Base-by-base conservation (phyloP, 768 basidiomycete species). In the Cystoderma amianthinum region DNA sequence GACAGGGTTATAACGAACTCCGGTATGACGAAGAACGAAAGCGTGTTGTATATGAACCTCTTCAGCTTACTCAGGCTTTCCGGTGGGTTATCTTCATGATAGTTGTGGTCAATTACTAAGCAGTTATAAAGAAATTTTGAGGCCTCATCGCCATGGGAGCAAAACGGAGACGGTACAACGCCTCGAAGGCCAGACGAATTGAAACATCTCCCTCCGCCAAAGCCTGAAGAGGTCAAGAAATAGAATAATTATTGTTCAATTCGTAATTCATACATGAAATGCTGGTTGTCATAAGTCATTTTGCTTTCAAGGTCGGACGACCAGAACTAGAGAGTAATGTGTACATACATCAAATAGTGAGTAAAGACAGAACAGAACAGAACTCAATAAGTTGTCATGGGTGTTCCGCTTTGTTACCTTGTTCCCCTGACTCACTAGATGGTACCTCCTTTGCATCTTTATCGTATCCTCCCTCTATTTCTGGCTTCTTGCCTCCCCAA, bases 11-110 rank as follows among this genome's bases (percentile, higher is more conserved):
- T 63, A 92, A 91, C 6, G 96, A 99, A 63, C 76, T 98, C 30
- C 86, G 96, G 32, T 99, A 98, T 56, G 94, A 97, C 52, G 96
- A 98, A 65, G 93, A 95, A 66, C 80, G 85, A 54, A 97, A 97
- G 65, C 87, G 94, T 28, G 91, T 97, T 42, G 91, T 96, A 24
- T 96, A 97, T 55, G 96, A 99, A 60, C 96, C 96, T 24, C 72
- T 99, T 36, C 96, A 99, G 59, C 74, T 99, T 44, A 93, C 95
- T 2, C 96, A 99, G 58, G 95, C 96, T 33, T 99, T 95, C 84
- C 81, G 92, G 92, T 93, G 52, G 46, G 71, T 57, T 13, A 35
- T 35, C 19, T 37, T 20, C 9, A 41, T 16, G 24, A 4, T 19
- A 4, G n/a, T 37, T 7, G 4, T 21, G 16, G 18, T n/a, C 24